phyloP scores from a whole-genome alignment of 2,329 filamentous ascomycete genomes.

The Phaeosphaeria sp. region DNA sequence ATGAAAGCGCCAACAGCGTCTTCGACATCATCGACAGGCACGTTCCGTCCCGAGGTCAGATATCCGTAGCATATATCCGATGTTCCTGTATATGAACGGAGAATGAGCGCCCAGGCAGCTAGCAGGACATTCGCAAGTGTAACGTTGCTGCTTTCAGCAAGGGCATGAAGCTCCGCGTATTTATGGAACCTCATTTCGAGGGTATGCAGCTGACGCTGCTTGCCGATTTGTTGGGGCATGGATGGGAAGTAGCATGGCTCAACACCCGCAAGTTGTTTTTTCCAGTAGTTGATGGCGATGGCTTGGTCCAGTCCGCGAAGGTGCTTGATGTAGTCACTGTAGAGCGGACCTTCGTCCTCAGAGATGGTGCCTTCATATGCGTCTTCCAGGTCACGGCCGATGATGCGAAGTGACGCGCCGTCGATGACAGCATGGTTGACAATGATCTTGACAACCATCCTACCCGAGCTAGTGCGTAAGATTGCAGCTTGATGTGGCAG shows the following conservation, averaged over 20 bases:
- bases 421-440: constrained; percentile 47
- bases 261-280: constrained; percentile 35
- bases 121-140: constrained; percentile 44
- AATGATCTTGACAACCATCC: constrained; percentile 42
- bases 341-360: constrained; percentile 35
- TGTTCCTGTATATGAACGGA: constrained; percentile 37
- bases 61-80: constrained; percentile 48
- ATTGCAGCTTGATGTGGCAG: constrained; percentile 44
- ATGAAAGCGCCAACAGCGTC: constrained; percentile 56
- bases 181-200: constrained; percentile 38
- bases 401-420: constrained; percentile 39
- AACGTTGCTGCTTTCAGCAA: constrained; percentile 34
- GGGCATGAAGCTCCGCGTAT: constrained; percentile 36
- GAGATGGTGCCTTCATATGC: constrained; percentile 38
- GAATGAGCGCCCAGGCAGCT: constrained; percentile 39
- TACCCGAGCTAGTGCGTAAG: constrained; percentile 34
- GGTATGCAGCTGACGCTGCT: constrained; percentile 34
- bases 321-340: constrained; percentile 47
- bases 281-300: constrained; percentile 40
- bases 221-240: constrained; percentile 25
- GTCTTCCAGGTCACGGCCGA: constrained; percentile 38
- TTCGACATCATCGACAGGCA: constrained; percentile 54
- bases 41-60: constrained; percentile 50
- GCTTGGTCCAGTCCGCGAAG: constrained; percentile 26
- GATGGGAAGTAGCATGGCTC: constrained; percentile 44